Base-by-base conservation (phyloP, 306 rosid species). In the Lathyrus oleraceus region DNA sequence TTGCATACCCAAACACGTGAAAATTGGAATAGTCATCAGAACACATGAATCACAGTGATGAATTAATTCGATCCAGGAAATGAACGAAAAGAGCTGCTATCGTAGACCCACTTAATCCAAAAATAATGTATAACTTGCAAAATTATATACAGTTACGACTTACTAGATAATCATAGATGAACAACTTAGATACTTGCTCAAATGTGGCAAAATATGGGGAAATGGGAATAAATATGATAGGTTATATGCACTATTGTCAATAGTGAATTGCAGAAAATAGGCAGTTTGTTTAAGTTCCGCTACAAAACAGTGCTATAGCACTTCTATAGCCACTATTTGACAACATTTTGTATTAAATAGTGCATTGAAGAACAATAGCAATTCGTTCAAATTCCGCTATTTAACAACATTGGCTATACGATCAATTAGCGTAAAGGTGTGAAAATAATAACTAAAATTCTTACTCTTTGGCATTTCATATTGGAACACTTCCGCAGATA, bases 391-490 rank as follows among this genome's bases (percentile, higher is more conserved):
- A 35, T 7, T 35, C 39, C 0, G 10, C 10, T 35, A 35, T 35
- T 35, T 35, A 35, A 35, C 39, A 35, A 35, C 8, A 7, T 7
- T 35, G 39, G 39, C 7, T 78, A 44, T 57, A 39, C 23, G 19
- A 54, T 36, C 10, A 61, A 38, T 15, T 23, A 30, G 75, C 74
- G 49, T 15, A 20, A 30, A 69, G 48, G 15, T 65, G 45, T 61
- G 42, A 67, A 45, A 23, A 32, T 47, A 48, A 65, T 9, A 25
- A 23, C 53, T 38, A 57, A 54, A 69, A 70, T 42, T 38, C 87
- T 78, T 79, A 94, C 99, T 82, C 89, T 79, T 61, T 85, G 96
- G 74, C 82, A 81, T 79, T 91, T 88, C 89, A 65, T 62, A 73
- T 79, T 81, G 83, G 88, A 80, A 78, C 85, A 84, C 80, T 82